Conservation (phyloP, 2,329 filamentous ascomycete species). For the Fusarium virguliforme region DNA sequence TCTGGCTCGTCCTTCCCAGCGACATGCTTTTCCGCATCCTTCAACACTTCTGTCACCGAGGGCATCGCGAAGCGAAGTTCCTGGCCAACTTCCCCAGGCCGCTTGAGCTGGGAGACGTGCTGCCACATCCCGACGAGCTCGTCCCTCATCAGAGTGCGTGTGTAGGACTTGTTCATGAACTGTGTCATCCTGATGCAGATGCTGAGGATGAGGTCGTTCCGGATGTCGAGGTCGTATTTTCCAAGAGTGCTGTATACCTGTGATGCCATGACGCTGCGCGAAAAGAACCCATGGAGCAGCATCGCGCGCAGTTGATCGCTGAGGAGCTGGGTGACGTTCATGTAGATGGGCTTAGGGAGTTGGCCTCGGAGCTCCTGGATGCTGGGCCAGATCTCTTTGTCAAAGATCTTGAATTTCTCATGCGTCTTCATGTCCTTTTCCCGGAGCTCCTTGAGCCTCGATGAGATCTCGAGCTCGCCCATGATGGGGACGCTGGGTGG, state of each 20-base stretch:
- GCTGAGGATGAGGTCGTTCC: conserved; percentile 55
- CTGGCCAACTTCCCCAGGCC: conserved; percentile 47
- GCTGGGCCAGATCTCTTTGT: conserved; percentile 53
- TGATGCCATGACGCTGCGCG: conserved; percentile 44
- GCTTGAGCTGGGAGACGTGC: conserved; percentile 56
- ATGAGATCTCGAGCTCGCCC: conserved; percentile 53
- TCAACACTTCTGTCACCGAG: conserved; percentile 49
- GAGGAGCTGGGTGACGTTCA: conserved; percentile 46
- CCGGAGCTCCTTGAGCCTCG: conserved; percentile 51
- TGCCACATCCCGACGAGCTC: conserved; percentile 58
- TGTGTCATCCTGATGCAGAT: conserved; percentile 51
- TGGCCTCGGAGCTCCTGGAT: conserved; percentile 49
- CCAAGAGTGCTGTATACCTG: conserved; percentile 49
- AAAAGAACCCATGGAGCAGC: conserved; percentile 32
- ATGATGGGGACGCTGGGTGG: conserved; percentile 23
- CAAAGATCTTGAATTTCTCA: conserved; percentile 49
- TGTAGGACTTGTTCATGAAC: conserved; percentile 27
- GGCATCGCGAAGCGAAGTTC: conserved; percentile 54
- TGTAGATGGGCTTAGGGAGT: conserved; percentile 52
- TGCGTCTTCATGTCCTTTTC: conserved; percentile 23
- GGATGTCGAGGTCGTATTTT: conserved; percentile 48
- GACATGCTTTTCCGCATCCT: conserved; percentile 28
- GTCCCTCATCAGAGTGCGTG: conserved; percentile 42
- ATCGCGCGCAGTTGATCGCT: conserved; percentile 37
- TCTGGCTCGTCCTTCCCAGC: neutral